Percentiles rank a stretch among this genome's conserved stretches.
phyloP scores from a whole-genome alignment of 139 green algal species.

The Chlorella sp. region DNA sequence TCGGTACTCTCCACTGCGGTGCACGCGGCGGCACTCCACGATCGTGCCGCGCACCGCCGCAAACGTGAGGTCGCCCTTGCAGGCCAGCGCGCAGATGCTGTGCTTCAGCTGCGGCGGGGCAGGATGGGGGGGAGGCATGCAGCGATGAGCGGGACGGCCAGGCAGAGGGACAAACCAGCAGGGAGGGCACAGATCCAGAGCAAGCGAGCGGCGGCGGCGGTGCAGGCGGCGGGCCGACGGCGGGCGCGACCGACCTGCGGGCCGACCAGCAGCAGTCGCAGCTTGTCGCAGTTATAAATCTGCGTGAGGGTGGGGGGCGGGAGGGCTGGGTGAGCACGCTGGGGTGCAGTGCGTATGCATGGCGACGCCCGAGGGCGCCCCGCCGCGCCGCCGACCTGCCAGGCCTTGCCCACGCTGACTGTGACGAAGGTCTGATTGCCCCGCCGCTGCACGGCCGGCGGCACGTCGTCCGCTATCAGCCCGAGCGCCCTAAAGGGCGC shows the following conservation, averaged over 20 bases:
- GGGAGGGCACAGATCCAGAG: too few species aligned
- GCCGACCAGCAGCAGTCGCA: slow-evolving; percentile 81
- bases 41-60: slow-evolving; percentile 79
- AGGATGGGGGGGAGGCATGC: background rate
- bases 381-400: slow-evolving; percentile 77
- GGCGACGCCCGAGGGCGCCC: background rate
- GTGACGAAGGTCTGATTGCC: slow-evolving; percentile 87
- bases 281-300: slow-evolving; percentile 89
- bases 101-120: slow-evolving; percentile 65
- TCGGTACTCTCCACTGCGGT: slow-evolving; percentile 59
- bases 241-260: slow-evolving; percentile 64
- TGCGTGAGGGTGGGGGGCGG: slow-evolving; percentile 42
- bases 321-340: background rate
- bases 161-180: background rate
- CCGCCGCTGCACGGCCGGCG: slow-evolving; percentile 80
- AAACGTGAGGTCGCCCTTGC: slow-evolving; percentile 86
- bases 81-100: slow-evolving; percentile 75
- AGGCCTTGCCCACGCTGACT: slow-evolving; percentile 90
- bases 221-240: background rate
- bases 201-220: background rate
- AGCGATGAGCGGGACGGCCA: background rate
- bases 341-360: background rate
- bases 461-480: slow-evolving; percentile 89
- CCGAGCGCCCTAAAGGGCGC: slow-evolving; percentile 86
- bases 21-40: slow-evolving; percentile 71